Conservation (phyloP, 192 early-diverging fungal genomes). For the Rhizoclosmatium globosum region DNA sequence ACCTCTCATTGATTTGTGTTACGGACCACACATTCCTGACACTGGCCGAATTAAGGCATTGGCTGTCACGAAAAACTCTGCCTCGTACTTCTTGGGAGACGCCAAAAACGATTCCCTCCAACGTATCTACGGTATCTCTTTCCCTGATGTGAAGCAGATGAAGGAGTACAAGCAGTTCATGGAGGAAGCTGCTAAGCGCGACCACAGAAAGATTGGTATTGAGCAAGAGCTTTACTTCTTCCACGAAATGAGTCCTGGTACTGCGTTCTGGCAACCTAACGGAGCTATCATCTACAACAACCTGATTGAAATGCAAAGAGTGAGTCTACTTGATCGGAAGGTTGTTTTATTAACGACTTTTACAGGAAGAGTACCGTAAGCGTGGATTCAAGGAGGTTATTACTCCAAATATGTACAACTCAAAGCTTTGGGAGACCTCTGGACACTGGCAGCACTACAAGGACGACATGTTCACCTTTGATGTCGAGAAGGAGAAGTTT, state of each 20-base stretch:
- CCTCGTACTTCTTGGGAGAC: slow-evolving; percentile 98
- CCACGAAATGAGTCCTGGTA: slow-evolving; percentile 93
- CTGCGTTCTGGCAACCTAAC: slow-evolving; percentile 94
- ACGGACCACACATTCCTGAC: slow-evolving; percentile 94
- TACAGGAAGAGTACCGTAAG: slow-evolving; percentile 78
- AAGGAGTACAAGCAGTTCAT: slow-evolving; percentile 94
- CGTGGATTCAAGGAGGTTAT: slow-evolving; percentile 97
- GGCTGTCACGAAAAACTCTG: slow-evolving; percentile 93
- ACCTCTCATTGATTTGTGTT: slow-evolving; percentile 95
- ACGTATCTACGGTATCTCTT: slow-evolving; percentile 98
- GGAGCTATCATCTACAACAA: slow-evolving; percentile 97
- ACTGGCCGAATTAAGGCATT: slow-evolving; percentile 95
- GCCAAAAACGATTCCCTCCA: slow-evolving; percentile 98
- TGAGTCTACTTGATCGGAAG: slow-evolving; percentile 1
- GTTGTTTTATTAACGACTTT: neutral
- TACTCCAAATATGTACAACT: slow-evolving; percentile 98
- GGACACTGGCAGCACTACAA: slow-evolving; percentile 97
- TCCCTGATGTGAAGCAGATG: slow-evolving; percentile 98
- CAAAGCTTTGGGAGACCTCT: slow-evolving; percentile 94
- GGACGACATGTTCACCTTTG: slow-evolving; percentile 96
- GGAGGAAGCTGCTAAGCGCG: slow-evolving; percentile 95
- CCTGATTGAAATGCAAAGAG: slow-evolving; percentile 88
- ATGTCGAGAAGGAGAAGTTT: slow-evolving; percentile 97
- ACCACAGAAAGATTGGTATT: slow-evolving; percentile 95
- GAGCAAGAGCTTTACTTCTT: slow-evolving; percentile 99